phyloP scores from a whole-genome alignment of 805 yeast species.

The Candida coquimbonensis region DNA sequence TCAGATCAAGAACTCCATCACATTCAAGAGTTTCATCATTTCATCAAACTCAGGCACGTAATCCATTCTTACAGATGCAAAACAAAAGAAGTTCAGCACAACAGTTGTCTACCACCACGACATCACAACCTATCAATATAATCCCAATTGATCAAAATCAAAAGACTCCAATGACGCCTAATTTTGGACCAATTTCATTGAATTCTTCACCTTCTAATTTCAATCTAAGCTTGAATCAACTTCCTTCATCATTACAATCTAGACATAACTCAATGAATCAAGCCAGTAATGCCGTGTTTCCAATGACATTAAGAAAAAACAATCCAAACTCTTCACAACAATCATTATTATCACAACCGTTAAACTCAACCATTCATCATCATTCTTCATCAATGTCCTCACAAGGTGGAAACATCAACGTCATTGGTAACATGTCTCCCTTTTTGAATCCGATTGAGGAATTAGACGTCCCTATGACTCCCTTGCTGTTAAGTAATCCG shows the following conservation, averaged over 20 bases:
- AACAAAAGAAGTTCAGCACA: slow-evolving; percentile 6
- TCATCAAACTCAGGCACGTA: slow-evolving; percentile 19
- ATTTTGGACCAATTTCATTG: slow-evolving; percentile 19
- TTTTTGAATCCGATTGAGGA: slow-evolving; percentile 13
- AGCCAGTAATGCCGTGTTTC: background rate
- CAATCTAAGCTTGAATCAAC: slow-evolving; percentile 5
- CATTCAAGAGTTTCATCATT: slow-evolving; percentile 12
- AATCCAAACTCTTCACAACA: slow-evolving; percentile 7
- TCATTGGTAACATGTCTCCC: slow-evolving; percentile 16
- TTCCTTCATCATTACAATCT: slow-evolving; percentile 10
- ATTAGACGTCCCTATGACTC: slow-evolving; percentile 21
- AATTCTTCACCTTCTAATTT: slow-evolving; percentile 19
- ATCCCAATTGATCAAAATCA: background rate
- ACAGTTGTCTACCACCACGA: slow-evolving; percentile 4
- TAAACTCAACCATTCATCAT: too few species aligned
- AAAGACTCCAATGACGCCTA: slow-evolving; percentile 16
- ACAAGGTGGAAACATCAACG: too few species aligned
- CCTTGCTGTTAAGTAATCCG: slow-evolving; percentile 13
- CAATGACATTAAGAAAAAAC: slow-evolving; percentile 1
- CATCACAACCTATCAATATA: slow-evolving; percentile 11
- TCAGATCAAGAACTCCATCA: slow-evolving; percentile 6
- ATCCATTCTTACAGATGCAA: background rate
- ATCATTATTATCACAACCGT: slow-evolving; percentile 2
- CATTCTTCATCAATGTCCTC: too few species aligned
- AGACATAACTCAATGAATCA: background rate